Percentiles rank a stretch among this genome's conserved stretches.
These are phyloP conservation scores for Naganishia liquefaciens DNA, from an alignment of 1,284 basidiomycete genomes.

Conservation along the genomic window DNA sequence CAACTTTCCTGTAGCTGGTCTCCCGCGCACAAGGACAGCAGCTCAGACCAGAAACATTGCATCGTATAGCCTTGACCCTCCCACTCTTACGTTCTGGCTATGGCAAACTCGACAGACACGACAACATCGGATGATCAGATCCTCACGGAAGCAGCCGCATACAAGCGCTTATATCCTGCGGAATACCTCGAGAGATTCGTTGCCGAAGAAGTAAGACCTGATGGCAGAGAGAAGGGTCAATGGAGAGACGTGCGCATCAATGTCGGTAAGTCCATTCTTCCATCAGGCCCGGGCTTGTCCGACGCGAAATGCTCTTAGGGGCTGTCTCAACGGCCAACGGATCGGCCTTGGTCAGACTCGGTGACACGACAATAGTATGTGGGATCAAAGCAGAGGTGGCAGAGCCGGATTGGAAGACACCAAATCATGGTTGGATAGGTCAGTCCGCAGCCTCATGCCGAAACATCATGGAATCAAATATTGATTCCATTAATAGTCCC, in stretches of 20 bases:
- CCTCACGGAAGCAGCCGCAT: slow-evolving; percentile 61
- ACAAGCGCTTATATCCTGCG: slow-evolving; percentile 77
- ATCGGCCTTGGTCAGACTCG: slow-evolving; percentile 83
- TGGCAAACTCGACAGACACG: not conserved
- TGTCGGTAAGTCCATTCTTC: slow-evolving; percentile 62
- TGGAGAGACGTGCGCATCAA: slow-evolving; percentile 73
- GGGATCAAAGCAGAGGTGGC: slow-evolving; percentile 93
- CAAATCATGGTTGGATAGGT: slow-evolving; percentile 80
- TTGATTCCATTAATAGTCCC: slow-evolving; percentile 59
- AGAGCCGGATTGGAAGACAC: slow-evolving; percentile 75
- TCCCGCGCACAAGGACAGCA: not conserved
- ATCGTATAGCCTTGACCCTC: not conserved
- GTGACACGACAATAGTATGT: slow-evolving; percentile 86
- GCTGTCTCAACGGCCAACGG: slow-evolving; percentile 89
- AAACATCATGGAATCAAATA: not conserved
- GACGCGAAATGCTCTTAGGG: no score
- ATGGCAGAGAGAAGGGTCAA: slow-evolving; percentile 65
- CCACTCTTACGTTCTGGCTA: not conserved
- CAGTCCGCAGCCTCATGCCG: slow-evolving; percentile 38
- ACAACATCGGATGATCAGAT: not conserved
- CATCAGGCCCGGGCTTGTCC: no score
- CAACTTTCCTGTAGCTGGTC: not conserved
- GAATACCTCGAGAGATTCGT: slow-evolving; percentile 78
- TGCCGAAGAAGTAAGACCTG: slow-evolving; percentile 68
- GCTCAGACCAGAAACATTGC: not conserved